These are phyloP conservation scores for Candida corydali DNA, from an alignment of 805 yeast species.

Conservation along the genomic window DNA sequence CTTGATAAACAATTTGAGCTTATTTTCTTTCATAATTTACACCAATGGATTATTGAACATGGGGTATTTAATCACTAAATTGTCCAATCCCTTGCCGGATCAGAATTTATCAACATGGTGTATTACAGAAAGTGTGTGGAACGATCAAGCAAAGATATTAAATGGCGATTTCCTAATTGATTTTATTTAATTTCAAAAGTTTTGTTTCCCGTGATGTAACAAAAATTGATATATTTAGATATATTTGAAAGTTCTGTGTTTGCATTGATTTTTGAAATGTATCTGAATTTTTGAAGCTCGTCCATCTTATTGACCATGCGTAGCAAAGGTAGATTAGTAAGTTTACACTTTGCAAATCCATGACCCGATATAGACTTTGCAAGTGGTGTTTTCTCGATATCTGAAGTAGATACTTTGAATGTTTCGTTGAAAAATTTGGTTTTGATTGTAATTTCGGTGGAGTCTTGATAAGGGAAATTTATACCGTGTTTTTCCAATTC, in stretches of 20 bases:
- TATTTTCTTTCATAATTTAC: conserved; percentile 43
- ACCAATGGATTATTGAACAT: conserved; percentile 52
- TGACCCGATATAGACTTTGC: conserved; percentile 28
- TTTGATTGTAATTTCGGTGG: conserved; percentile 19
- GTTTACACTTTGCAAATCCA: conserved; percentile 33
- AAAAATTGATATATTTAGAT: conserved; percentile 24
- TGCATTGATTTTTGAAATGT: conserved; percentile 13
- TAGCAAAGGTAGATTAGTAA: conserved; percentile 34
- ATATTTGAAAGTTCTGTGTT: conserved; percentile 11
- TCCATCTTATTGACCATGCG: conserved; percentile 29
- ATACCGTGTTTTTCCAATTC: conserved; percentile 8
- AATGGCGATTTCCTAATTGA: conserved; percentile 1
- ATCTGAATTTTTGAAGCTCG: conserved; percentile 27
- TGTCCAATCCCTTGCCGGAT: conserved; percentile 41
- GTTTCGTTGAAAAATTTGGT: conserved; percentile 31
- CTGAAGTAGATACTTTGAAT: conserved; percentile 18
- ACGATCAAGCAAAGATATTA: conserved; percentile 9
- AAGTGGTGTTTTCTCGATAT: conserved; percentile 13
- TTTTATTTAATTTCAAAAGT: conserved; percentile 16
- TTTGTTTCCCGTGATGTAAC: conserved; percentile 35
- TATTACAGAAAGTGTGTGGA: conserved; percentile 30
- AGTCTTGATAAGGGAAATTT: conserved; percentile 11
- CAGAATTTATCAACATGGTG: conserved; percentile 25
- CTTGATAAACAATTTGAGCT: conserved; percentile 38
- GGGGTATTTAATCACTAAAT: conserved; percentile 51